Evolutionary conservation across 2,329 filamentous ascomycete genomes (phyloP), one percentile per base, ranked within the genome.

Genomic region (Trichoderma sp.): DNA sequence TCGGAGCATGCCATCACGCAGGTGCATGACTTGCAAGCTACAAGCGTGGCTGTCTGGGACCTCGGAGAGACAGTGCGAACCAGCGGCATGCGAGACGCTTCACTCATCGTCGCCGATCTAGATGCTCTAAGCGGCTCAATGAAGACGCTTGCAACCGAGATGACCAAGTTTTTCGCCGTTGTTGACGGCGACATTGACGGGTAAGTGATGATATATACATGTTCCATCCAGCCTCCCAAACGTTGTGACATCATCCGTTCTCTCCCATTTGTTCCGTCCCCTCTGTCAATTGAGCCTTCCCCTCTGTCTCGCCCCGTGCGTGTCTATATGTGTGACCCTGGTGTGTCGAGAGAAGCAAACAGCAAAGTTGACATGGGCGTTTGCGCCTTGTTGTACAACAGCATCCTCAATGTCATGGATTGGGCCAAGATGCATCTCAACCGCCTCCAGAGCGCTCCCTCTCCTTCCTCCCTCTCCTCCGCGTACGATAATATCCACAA

Each of bases 341-440:
- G 65, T 62, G 65, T 61, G 61, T 55, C 57, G 57, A 65, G 61
- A 70, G 63, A 63, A 63, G 56, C 43, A 58, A 58, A 67, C 49
- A 58, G 29, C 56, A 56, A 40, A 8, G 68, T 70, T 70, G 64
- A 70, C 68, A 70, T 52, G 49, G 68, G 68, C 68, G 37, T 53
- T 67, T 66, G 40, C 64, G 70, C 61, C 60, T 71, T 69, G 75
- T 76, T 61, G 77, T 62, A 43, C 37, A 64, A 47, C 75, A 91
- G 91, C 70, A 97, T 97, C 73, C 86, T 98, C 43, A 91, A 96
- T 71, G 93, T 96, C 63, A 97, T 98, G 94, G 93, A 97, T 77
- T 97, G 95, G 95, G 92, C 93, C 16, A 91, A 91, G 76, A 89
- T 94, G 72, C 94, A 97, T 79, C 87, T 98, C 16, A 85, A 89